phyloP scores from a whole-genome alignment of 2,329 filamentous ascomycete genomes.

The Aspergillus neoniger region DNA sequence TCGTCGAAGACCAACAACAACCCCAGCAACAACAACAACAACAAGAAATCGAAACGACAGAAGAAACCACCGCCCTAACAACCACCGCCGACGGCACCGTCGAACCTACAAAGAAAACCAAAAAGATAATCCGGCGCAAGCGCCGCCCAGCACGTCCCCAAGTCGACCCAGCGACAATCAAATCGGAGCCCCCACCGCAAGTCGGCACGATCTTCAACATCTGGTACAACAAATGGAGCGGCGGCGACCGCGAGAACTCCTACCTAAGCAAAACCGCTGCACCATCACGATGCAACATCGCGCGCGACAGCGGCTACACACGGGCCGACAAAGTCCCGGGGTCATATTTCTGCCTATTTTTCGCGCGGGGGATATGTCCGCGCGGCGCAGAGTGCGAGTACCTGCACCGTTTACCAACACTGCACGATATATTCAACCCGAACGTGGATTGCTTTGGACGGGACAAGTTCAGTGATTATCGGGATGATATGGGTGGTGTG shows the following conservation, averaged over 20 bases:
- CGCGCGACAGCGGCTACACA: slow-evolving; percentile 76
- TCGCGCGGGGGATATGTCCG: slow-evolving; percentile 61
- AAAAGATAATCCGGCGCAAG: slow-evolving; percentile 91
- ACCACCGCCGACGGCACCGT: slow-evolving; percentile 21
- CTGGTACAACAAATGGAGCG: slow-evolving; percentile 99
- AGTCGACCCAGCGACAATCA: slow-evolving; percentile 80
- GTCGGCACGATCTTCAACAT: slow-evolving; percentile 97
- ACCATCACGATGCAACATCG: slow-evolving; percentile 82
- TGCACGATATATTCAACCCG: slow-evolving; percentile 87
- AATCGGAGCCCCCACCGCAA: slow-evolving; percentile 82
- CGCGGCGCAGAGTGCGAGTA: slow-evolving; percentile 94
- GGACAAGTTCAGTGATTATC: slow-evolving; percentile 89
- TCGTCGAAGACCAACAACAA: slow-evolving; percentile 46
- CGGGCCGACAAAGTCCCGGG: slow-evolving; percentile 74
- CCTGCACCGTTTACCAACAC: slow-evolving; percentile 80
- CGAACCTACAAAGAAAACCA: slow-evolving; percentile 63
- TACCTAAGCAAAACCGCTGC: slow-evolving; percentile 81
- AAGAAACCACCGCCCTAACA: slow-evolving; percentile 23
- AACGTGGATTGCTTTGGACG: slow-evolving; percentile 95
- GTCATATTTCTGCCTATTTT: slow-evolving; percentile 90
- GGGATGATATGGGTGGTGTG: slow-evolving; percentile 97
- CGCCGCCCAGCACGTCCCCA: slow-evolving; percentile 85
- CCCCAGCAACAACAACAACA: neutral
- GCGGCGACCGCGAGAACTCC: slow-evolving; percentile 91
- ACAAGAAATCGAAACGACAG: neutral